These are phyloP conservation scores for Tulasnella sp. DNA, from an alignment of 768 basidiomycete genomes.

Conservation along the genomic window DNA sequence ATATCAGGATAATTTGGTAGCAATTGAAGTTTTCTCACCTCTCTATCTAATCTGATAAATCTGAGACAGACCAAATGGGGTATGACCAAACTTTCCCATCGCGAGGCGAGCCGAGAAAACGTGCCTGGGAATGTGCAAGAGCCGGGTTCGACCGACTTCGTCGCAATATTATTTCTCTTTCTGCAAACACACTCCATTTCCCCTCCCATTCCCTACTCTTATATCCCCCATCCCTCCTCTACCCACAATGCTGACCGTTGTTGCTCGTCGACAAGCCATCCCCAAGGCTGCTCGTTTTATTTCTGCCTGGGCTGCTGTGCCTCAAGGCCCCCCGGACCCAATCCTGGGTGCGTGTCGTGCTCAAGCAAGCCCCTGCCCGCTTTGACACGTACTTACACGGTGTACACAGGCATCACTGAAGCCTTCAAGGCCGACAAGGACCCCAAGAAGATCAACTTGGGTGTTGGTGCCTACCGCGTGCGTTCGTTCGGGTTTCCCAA, in stretches of 20 bases:
- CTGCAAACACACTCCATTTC: slow-evolving; percentile 13
- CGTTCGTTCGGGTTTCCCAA: not conserved
- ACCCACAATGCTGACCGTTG: slow-evolving; percentile 20
- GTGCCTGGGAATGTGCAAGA: not conserved
- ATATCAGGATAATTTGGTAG: not conserved
- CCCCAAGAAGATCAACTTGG: slow-evolving; percentile 93
- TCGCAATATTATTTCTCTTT: not conserved
- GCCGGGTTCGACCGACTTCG: slow-evolving; percentile 10
- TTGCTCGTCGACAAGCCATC: slow-evolving; percentile 22
- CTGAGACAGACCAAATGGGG: not conserved
- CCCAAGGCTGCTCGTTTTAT: slow-evolving; percentile 43
- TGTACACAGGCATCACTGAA: slow-evolving; percentile 76
- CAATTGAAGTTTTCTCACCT: slow-evolving; percentile 8
- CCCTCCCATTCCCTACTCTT: slow-evolving; percentile 19
- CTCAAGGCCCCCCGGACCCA: slow-evolving; percentile 88
- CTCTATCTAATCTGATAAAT: not conserved
- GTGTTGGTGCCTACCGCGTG: slow-evolving; percentile 89
- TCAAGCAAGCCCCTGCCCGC: not conserved
- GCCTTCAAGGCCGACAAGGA: slow-evolving; percentile 96
- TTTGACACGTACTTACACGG: not conserved
- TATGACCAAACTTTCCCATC: not conserved
- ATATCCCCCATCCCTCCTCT: slow-evolving; percentile 5
- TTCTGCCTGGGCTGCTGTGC: slow-evolving; percentile 81
- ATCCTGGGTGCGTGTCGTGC: slow-evolving; percentile 70
- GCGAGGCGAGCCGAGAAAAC: not conserved